These are phyloP conservation scores for Lichtheimia hyalospora DNA, from an alignment of 371 early-diverging fungal species.

Conservation along the genomic window DNA sequence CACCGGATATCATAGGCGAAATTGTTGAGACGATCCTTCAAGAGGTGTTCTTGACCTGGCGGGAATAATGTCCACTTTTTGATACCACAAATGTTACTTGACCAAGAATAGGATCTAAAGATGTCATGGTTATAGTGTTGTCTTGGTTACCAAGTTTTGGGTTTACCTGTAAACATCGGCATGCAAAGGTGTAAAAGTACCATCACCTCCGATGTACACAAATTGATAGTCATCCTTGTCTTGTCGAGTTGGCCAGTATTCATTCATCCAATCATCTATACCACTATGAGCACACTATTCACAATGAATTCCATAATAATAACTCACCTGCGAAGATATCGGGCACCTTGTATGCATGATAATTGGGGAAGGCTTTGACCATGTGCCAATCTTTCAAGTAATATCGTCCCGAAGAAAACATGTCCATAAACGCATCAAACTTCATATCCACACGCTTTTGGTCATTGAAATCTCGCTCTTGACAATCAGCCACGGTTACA, in stretches of 20 bases:
- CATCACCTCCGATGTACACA: conserved; percentile 70
- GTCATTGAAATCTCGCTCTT: conserved; percentile 57
- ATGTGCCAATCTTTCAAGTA: conserved; percentile 81
- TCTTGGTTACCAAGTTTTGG: neutral
- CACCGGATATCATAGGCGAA: conserved; percentile 60
- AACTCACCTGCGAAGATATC: conserved; percentile 52
- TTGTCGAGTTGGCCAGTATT: conserved; percentile 52
- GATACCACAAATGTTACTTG: conserved; percentile 73
- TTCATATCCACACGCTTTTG: conserved; percentile 58
- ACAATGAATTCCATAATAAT: neutral
- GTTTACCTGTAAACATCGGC: conserved; percentile 68
- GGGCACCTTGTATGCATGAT: conserved; percentile 47
- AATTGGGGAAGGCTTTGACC: conserved; percentile 46
- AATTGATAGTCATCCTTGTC: conserved; percentile 70
- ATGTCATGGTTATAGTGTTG: neutral
- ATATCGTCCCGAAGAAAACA: conserved; percentile 45
- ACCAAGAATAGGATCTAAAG: conserved; percentile 72
- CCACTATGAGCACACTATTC: conserved; percentile 3
- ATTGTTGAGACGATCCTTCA: conserved; percentile 46
- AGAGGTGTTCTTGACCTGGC: conserved; percentile 58
- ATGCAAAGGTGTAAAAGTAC: conserved; percentile 78
- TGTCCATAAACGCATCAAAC: conserved; percentile 50
- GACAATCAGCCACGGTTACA: conserved; percentile 64
- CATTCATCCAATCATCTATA: conserved; percentile 76
- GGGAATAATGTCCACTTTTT: conserved; percentile 74